phyloP scores from a whole-genome alignment of 352 stramenopile species.

The Achlya hypogyna region DNA sequence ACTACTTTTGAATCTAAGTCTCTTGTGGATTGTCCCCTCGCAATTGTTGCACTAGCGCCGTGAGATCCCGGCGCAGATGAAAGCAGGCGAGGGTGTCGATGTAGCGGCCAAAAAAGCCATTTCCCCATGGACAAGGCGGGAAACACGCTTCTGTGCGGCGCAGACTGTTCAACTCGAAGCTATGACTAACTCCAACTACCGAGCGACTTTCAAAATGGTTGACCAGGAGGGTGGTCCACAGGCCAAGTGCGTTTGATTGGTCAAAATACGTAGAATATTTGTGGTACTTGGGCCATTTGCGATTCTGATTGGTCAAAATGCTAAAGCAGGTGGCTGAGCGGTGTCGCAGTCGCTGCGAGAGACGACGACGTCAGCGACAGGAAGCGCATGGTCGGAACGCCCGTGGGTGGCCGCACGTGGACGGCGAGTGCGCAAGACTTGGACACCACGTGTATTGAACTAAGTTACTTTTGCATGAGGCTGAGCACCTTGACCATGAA shows the following conservation, averaged over 20 bases:
- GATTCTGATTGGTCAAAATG: neutral
- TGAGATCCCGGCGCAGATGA: conserved; percentile 1
- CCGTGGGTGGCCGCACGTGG: too few species aligned
- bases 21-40: neutral
- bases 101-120: conserved; percentile 20
- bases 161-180: neutral
- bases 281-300: neutral
- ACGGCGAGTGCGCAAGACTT: too few species aligned
- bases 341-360: too few species aligned
- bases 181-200: neutral
- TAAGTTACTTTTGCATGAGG: conserved; percentile 9
- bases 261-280: neutral
- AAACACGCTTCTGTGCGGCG: conserved; percentile 19
- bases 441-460: neutral
- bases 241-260: neutral
- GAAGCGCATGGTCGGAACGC: too few species aligned
- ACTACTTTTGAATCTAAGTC: neutral
- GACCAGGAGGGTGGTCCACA: neutral
- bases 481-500: conserved; percentile 18
- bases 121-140: neutral
- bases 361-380: too few species aligned
- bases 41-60: conserved; percentile 10
- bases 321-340: neutral
- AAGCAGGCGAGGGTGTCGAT: conserved; percentile 10
- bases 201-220: neutral